These are phyloP conservation scores for Claviceps sp. DNA, from an alignment of 2,329 filamentous ascomycete genomes.

Conservation along the genomic window DNA sequence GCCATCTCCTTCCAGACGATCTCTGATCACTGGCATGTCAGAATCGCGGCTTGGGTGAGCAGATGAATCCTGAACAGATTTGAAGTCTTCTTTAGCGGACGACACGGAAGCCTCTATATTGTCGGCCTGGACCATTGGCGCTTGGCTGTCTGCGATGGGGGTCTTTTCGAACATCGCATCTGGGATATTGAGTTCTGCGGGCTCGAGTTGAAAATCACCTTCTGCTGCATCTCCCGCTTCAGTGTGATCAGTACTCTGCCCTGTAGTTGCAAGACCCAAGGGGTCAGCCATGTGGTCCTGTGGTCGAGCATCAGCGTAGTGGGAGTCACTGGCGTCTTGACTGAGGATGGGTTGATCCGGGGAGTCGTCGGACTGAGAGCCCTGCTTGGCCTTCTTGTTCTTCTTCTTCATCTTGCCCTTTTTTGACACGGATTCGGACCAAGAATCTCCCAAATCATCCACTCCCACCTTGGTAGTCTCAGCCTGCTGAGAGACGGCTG, in stretches of 20 bases:
- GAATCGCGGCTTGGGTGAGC: neutral
- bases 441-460: conserved; percentile 2
- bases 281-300: conserved; percentile 5
- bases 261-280: conserved; percentile 7
- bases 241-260: conserved; percentile 4
- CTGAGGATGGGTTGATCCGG: conserved; percentile 3
- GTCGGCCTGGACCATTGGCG: neutral
- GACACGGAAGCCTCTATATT: conserved; percentile 1
- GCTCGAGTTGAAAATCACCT: conserved; percentile 3
- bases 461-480: conserved; percentile 3
- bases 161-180: neutral
- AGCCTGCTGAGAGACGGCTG: conserved; percentile 4
- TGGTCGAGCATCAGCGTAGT: conserved; percentile 7
- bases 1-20: conserved; percentile 7
- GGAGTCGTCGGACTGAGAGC: conserved; percentile 1
- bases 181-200: neutral
- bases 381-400: conserved; percentile 9
- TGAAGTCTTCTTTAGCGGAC: neutral
- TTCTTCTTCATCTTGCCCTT: conserved; percentile 20
- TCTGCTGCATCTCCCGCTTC: conserved; percentile 3
- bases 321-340: conserved; percentile 4
- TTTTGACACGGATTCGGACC: conserved; percentile 9
- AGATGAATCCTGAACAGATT: neutral
- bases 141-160: neutral
- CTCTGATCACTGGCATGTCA: neutral